A percentile compares a stretch with the other conserved stretches of the same genome.
Conservation (phyloP, 2,329 filamentous ascomycete species). For the Hypoxylon sp. region DNA sequence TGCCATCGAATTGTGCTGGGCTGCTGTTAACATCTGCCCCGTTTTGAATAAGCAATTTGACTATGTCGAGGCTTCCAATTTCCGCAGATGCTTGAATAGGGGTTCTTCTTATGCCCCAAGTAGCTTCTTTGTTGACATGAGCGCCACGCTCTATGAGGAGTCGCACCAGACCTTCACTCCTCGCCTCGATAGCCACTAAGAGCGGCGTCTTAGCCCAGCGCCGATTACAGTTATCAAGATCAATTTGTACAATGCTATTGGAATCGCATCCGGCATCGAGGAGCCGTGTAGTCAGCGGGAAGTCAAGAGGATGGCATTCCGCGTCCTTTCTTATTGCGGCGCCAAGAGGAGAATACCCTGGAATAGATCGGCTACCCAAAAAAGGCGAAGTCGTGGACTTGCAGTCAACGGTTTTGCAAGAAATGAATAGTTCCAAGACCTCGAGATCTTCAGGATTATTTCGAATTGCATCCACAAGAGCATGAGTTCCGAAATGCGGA, state of each 20-base stretch:
- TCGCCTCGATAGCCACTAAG: constrained; percentile 18
- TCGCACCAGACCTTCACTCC: constrained; percentile 35
- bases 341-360: neutral
- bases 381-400: neutral
- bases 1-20: constrained; percentile 22
- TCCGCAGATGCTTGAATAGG: constrained; percentile 42
- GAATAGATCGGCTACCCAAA: no score
- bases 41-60: constrained; percentile 34
- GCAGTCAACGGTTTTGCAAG: constrained; percentile 9
- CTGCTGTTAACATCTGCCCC: constrained; percentile 36
- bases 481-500: neutral
- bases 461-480: neutral
- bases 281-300: constrained; percentile 15
- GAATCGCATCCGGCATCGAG: constrained; percentile 27
- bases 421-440: constrained; percentile 21
- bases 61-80: constrained; percentile 32
- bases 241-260: neutral
- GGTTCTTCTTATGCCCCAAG: constrained; percentile 21
- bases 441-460: constrained; percentile 1
- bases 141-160: constrained; percentile 35
- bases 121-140: constrained; percentile 32
- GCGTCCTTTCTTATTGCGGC: constrained; percentile 10
- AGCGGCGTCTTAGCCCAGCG: constrained; percentile 14
- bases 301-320: neutral
- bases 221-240: fast-evolving